Base-by-base conservation (phyloP, 192 early-diverging fungal species). In the Mortierella claussenii region DNA sequence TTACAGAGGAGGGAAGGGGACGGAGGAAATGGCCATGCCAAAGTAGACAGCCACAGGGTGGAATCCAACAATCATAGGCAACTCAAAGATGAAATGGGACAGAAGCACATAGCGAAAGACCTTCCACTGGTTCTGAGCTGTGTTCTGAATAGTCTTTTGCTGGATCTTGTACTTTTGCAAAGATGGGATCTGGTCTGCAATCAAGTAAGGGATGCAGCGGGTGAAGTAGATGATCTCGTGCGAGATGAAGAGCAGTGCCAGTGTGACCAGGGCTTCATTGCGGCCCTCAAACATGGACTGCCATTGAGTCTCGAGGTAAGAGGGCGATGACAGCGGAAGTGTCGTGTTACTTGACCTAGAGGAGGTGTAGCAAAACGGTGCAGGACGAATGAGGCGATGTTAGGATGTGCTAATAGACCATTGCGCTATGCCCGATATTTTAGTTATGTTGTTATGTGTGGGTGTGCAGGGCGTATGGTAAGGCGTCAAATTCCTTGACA, bases 141-240 rank as follows among this genome's bases (percentile, higher is more conserved):
- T 89, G 68, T 90, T 90, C 13, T 82, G 81, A 71, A 92, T 90
- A 30, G 83, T 79, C 87, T 88, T 76, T 51, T 81, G 88, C 84
- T 98, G 96, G 64, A 98, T 91, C 84, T 93, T 95, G 87, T 94
- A 98, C 78, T 93, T 88, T 63, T 91, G 86, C 73, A 97, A 85
- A 13, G 81, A 83, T 2, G 96, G 95, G 60, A 98, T 93, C 57
- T 89, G 86, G 79, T 98, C 96, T 65, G 89, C 90, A 49, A 92
- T 78, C 33, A 88, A 76, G 75, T 92, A 98, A 26, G 96, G 96
- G n/a, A 96, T 27, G 79, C 90, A 95, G 24, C 95, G 90, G n/a
- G 88, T 91, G 85, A 95, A 97, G 82, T 94, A 97, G 57, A 95
- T 93, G 40, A 93, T 48, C 81, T 98, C 94, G 86, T 98, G 95